Conservation (phyloP, 257 asterid species). For the Capsicum baccatum region DNA sequence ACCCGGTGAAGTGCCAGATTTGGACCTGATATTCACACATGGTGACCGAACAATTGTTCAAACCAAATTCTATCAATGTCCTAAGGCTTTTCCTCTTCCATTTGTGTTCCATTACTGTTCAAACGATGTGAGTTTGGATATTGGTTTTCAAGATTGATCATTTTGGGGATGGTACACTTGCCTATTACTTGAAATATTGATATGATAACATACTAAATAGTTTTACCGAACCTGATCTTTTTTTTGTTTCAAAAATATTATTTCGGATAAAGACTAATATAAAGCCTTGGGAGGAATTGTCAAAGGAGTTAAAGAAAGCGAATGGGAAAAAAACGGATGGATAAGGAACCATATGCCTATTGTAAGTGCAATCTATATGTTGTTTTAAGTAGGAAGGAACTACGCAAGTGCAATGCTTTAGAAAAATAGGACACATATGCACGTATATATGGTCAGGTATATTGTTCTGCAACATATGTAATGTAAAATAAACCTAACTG, state of each 20-base stretch:
- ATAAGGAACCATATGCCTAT: too few relatives aligned
- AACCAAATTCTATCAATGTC: neutral
- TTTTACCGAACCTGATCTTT: neutral
- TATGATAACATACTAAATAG: neutral
- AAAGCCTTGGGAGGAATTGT: too few relatives aligned
- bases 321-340: too few relatives aligned
- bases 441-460: slow-evolving; percentile 75
- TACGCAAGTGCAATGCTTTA: slow-evolving; percentile 67
- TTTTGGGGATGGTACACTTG: slow-evolving; percentile 42
- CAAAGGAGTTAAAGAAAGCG: too few relatives aligned
- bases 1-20: slow-evolving; percentile 48
- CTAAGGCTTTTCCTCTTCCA: slow-evolving; percentile 39
- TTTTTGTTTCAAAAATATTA: neutral
- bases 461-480: neutral
- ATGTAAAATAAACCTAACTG: neutral
- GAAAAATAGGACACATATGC: slow-evolving; percentile 79
- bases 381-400: slow-evolving; percentile 61
- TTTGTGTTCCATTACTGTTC: too few relatives aligned
- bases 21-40: slow-evolving; percentile 50
- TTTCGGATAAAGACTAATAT: slow-evolving; percentile 78
- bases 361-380: slow-evolving; percentile 78
- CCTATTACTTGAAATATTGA: neutral
- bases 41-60: slow-evolving; percentile 45
- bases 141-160: slow-evolving; percentile 44
- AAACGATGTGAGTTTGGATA: slow-evolving; percentile 46